Base-by-base conservation (phyloP, 2,329 filamentous ascomycete genomes). In the Ceratocystiopsis sp. region DNA sequence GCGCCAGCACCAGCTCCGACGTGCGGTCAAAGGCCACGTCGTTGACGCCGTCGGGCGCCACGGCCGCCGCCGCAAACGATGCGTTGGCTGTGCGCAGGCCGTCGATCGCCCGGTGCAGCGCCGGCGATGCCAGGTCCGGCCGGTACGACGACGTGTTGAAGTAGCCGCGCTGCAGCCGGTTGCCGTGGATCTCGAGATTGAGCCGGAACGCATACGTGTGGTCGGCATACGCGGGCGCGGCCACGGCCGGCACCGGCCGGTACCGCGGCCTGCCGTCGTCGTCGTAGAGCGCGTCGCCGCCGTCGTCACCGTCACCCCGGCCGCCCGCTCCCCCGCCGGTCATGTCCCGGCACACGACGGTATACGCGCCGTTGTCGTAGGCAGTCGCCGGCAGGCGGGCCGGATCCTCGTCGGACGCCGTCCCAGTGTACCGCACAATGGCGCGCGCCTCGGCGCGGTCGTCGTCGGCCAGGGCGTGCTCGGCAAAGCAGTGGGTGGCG, bases 1-100 rank as follows among this genome's bases (percentile, higher is more conserved):
- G 71, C 32, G 77, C 65, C 14, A 93, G 67, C 3, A 93, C 67
- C 50, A 79, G 70, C 48, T 67, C 64, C 40, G 59, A 55, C 41
- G 50, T 50, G 1, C 50, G 42, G 46, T 65, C 55, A 45, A 66
- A 68, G 2, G 68, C 61, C 37, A 66, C 64, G 4, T 65, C 65
- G 54, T 75, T 70, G 13, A 65, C 58, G 18, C 73, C 73, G 25
- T 29, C 25, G 25, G 46, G 71, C 38, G 11, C 38, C 42, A 6
- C 66, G 19, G 64, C 59, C 46, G 71, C 67, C 17, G 65, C 58
- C 3, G 59, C 58, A 46, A 68, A 69, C 8, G 62, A 58, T n/a
- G 65, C 63, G 34, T 73, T 71, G 4, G 52, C 49, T 1, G 52
- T 48, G 4, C 15, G 36, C 18, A 68, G 53, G 7, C 67, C 67